Percentiles rank a stretch among this genome's conserved stretches.
These are phyloP conservation scores for Crithidia acanthocephali DNA, from an alignment of 208 protist species.

Conservation along the genomic window DNA sequence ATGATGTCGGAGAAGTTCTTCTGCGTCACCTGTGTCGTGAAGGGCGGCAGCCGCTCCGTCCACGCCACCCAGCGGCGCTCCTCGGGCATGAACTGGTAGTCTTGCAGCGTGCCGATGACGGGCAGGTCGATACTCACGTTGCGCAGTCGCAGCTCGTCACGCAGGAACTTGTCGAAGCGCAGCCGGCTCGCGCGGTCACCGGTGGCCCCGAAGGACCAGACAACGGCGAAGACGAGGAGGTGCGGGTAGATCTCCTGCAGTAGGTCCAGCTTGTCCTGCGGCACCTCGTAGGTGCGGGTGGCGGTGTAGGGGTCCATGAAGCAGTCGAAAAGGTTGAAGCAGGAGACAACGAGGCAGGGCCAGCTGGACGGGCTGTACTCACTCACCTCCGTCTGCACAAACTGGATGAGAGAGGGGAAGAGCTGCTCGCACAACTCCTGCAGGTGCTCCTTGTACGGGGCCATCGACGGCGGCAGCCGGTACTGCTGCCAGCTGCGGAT, in stretches of 20 bases:
- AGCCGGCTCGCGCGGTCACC: constrained; percentile 89
- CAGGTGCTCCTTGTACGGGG: constrained; percentile 84
- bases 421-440: constrained; percentile 91
- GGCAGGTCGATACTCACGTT: constrained; percentile 87
- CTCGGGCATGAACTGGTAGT: constrained; percentile 94
- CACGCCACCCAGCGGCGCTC: constrained; percentile 93
- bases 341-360: constrained; percentile 93
- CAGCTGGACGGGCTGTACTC: constrained; percentile 96
- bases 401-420: constrained; percentile 91
- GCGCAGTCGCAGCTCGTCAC: constrained; percentile 73
- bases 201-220: constrained; percentile 98
- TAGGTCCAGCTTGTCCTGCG: constrained; percentile 79
- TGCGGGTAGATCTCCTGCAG: constrained; percentile 84
- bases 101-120: constrained; percentile 94
- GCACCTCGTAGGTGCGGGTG: constrained; percentile 79
- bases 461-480: constrained; percentile 79
- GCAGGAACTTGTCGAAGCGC: constrained; percentile 95
- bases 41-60: constrained; percentile 90
- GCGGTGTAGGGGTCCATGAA: constrained; percentile 91
- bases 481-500: constrained; percentile 88
- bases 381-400: constrained; percentile 88
- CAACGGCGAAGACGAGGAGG: constrained; percentile 96
- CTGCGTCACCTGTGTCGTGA: constrained; percentile 84
- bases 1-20: constrained; percentile 96
- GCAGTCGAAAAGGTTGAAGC: constrained; percentile 95